phyloP scores from a whole-genome alignment of 106 monocot genomes.

The Dioscorea alata region DNA sequence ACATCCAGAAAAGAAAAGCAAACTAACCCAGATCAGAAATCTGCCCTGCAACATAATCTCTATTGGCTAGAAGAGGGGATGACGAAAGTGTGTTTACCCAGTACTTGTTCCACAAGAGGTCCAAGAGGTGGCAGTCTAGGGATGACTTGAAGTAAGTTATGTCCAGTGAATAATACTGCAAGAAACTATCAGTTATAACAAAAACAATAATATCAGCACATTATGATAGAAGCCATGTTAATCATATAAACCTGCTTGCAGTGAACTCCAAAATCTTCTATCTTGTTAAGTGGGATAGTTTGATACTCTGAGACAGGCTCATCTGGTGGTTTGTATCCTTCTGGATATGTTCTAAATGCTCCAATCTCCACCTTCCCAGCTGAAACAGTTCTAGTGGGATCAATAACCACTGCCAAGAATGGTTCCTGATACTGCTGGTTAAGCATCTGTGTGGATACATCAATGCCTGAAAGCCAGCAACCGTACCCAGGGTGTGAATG shows the following conservation, averaged over 20 bases:
- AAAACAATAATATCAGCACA: not conserved
- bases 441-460: constrained; percentile 95
- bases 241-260: constrained; percentile 67
- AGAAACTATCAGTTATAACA: constrained; percentile 8
- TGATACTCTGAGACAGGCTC: constrained; percentile 97
- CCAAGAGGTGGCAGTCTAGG: constrained; percentile 84
- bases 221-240: not conserved
- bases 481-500: constrained; percentile 99
- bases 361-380: constrained; percentile 98
- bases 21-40: constrained; percentile 88
- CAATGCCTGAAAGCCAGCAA: constrained; percentile 96
- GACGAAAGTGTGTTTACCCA: constrained; percentile 99
- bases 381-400: constrained; percentile 89
- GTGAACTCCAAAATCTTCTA: constrained; percentile 98
- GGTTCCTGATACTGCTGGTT: constrained; percentile 95
- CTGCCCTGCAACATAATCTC: constrained; percentile 98
- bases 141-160: constrained; percentile 99
- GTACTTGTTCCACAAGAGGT: constrained; percentile 97
- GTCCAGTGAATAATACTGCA: constrained; percentile 91
- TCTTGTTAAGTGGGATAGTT: constrained; percentile 96
- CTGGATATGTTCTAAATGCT: constrained; percentile 90
- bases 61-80: constrained; percentile 71
- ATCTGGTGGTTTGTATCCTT: constrained; percentile 89
- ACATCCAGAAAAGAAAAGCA: not conserved
- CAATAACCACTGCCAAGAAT: constrained; percentile 89